A percentile compares a stretch with the other conserved stretches of the same genome.
Evolutionary conservation across 2,329 filamentous ascomycete species (phyloP).

Genomic region (Colletotrichum eleusines): DNA sequence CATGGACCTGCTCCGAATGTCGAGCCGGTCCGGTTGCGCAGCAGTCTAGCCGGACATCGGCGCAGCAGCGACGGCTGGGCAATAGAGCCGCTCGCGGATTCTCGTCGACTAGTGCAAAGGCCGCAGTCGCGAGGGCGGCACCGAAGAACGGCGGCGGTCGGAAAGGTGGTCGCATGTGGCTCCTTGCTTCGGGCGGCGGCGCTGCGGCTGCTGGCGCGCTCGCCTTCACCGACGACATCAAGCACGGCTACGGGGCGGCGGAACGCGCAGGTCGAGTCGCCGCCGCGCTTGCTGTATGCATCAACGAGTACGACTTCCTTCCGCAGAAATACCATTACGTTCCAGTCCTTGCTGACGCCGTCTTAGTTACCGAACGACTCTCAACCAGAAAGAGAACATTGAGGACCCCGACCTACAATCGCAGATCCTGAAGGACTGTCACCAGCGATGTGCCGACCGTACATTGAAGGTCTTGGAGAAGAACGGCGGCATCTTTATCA

Average conservation of each 20-base stretch:
- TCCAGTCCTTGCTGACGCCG: conserved; percentile 46
- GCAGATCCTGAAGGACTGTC: conserved; percentile 82
- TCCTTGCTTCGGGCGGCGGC: conserved; percentile 65
- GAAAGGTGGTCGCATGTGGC: conserved; percentile 49
- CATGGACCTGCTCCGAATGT: conserved; percentile 63
- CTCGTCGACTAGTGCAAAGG: conserved; percentile 45
- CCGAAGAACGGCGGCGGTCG: conserved; percentile 23
- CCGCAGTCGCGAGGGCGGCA: conserved; percentile 4
- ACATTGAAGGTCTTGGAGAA: conserved; percentile 90
- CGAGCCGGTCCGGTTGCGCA: conserved; percentile 46
- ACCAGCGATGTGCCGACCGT: conserved; percentile 90
- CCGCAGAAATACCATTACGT: no score
- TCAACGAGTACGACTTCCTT: conserved; percentile 79
- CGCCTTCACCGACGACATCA: conserved; percentile 76
- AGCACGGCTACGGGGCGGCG: conserved; percentile 79
- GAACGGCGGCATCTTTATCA: conserved; percentile 99
- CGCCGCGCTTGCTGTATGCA: conserved; percentile 79
- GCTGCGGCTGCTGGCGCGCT: conserved; percentile 61
- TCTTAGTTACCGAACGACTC: conserved; percentile 83
- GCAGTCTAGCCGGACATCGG: conserved; percentile 52
- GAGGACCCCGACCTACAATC: conserved; percentile 74
- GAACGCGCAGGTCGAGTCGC: conserved; percentile 85
- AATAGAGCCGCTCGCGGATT: conserved; percentile 46
- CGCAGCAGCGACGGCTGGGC: conserved; percentile 45
- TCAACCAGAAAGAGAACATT: conserved; percentile 75